These are phyloP conservation scores for Rhodotorula graminis DNA, from an alignment of 768 basidiomycete genomes.

Conservation along the genomic window DNA sequence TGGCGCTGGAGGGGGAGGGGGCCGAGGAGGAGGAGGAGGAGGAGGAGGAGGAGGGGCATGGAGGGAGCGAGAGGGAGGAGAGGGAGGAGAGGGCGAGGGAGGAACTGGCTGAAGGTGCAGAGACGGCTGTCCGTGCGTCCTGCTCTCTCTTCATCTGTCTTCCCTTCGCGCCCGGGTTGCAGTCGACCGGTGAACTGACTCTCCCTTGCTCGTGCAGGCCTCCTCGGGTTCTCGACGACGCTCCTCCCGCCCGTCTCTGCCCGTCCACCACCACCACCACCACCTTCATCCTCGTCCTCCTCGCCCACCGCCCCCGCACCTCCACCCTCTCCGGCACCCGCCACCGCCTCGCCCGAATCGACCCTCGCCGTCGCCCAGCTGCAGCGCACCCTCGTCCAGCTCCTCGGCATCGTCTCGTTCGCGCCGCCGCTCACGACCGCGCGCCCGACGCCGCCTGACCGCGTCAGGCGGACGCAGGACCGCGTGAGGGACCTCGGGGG, in stretches of 20 bases:
- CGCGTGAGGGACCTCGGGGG: constrained; percentile 9
- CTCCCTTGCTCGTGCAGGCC: not conserved
- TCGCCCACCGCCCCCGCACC: not conserved
- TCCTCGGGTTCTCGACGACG: constrained; percentile 14
- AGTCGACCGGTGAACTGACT: not conserved
- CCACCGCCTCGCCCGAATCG: not conserved
- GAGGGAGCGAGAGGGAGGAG: not conserved
- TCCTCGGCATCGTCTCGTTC: constrained; percentile 23
- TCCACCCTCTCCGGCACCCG: not conserved
- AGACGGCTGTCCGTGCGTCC: constrained; percentile 5
- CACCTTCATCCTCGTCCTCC: not conserved
- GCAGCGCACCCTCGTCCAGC: constrained; percentile 27
- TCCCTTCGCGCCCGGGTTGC: too few relatives aligned
- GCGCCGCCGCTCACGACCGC: not conserved
- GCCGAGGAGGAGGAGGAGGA: not conserved
- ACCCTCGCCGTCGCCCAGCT: constrained; percentile 17
- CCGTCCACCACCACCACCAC: not conserved
- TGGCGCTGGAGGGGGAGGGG: constrained; percentile 8
- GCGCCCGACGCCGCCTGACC: not conserved
- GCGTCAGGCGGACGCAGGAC: constrained; percentile 9
- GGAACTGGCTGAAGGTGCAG: not conserved
- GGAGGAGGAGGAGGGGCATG: not conserved
- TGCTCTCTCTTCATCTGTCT: not conserved
- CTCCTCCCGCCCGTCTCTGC: constrained; percentile 5
- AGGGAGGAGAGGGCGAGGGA: not conserved